phyloP scores from a whole-genome alignment of 1,284 basidiomycete genomes.

The Thecaphora frezii region DNA sequence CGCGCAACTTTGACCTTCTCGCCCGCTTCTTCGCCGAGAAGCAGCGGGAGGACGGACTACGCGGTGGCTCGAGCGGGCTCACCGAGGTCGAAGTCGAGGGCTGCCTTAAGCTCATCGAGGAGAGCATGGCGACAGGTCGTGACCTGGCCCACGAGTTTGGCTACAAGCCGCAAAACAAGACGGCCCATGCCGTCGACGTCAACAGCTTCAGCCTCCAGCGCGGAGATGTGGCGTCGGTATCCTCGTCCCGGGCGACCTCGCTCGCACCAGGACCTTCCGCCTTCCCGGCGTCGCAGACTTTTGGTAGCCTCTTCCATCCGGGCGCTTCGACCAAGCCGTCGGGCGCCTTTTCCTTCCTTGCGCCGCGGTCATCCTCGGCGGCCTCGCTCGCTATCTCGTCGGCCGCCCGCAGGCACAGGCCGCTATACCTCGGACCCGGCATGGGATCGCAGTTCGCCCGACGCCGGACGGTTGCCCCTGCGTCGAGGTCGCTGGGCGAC shows the following conservation, averaged over 20 bases:
- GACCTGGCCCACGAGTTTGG: slow-evolving; percentile 30
- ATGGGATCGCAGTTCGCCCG: slow-evolving; percentile 11
- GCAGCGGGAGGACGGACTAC: slow-evolving; percentile 9
- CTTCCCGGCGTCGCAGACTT: slow-evolving; percentile 20
- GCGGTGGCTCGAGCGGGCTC: slow-evolving; percentile 22
- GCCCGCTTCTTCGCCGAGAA: slow-evolving; percentile 49
- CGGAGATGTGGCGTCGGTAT: slow-evolving; percentile 8
- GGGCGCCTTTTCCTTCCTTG: slow-evolving; percentile 28
- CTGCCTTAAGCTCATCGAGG: slow-evolving; percentile 42
- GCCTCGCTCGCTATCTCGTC: slow-evolving; percentile 4
- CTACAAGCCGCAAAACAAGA: too few relatives aligned
- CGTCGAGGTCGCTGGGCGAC: not conserved
- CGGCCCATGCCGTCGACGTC: slow-evolving; percentile 5
- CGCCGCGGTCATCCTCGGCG: slow-evolving; percentile 19
- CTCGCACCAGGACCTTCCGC: slow-evolving; percentile 11
- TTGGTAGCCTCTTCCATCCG: slow-evolving; percentile 25
- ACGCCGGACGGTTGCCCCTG: not conserved
- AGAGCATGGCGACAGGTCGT: slow-evolving; percentile 32
- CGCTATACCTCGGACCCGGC: slow-evolving; percentile 35
- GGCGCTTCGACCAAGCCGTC: slow-evolving; percentile 15
- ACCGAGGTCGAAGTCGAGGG: slow-evolving; percentile 46
- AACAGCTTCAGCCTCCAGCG: not conserved
- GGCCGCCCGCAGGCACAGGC: slow-evolving; percentile 9
- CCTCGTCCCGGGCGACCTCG: slow-evolving; percentile 27
- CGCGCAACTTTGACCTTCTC: slow-evolving; percentile 45